Evolutionary conservation across 176 grass and related monocot species (phyloP).

Genomic region (Triticum urartu): DNA sequence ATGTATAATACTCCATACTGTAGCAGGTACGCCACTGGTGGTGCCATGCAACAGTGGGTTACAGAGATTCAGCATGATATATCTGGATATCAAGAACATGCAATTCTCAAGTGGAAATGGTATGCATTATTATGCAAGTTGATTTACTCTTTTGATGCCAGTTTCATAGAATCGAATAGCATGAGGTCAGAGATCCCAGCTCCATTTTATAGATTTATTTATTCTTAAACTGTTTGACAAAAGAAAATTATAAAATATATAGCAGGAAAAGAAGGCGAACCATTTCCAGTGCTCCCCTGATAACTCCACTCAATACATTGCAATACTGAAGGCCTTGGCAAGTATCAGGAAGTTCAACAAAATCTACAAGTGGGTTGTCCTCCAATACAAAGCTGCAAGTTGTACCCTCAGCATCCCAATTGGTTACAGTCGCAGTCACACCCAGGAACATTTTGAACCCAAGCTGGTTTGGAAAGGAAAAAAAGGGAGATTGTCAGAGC

Average conservation of each 20-base stretch:
- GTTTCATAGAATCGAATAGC: not conserved
- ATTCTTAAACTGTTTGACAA: not conserved
- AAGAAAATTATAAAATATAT: not conserved
- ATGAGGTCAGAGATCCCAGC: not conserved
- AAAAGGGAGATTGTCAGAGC: slow-evolving; percentile 10
- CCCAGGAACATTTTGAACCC: slow-evolving; percentile 99
- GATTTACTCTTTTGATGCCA: not conserved
- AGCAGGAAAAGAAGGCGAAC: slow-evolving; percentile 36
- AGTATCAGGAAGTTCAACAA: slow-evolving; percentile 97
- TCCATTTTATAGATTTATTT: not conserved
- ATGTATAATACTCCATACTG: not conserved
- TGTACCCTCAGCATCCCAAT: slow-evolving; percentile 96
- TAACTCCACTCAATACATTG: slow-evolving; percentile 91
- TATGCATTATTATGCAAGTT: not conserved
- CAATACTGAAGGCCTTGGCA: slow-evolving; percentile 95
- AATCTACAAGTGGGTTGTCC: slow-evolving; percentile 97
- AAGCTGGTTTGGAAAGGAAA: slow-evolving; percentile 47
- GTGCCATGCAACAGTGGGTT: not conserved
- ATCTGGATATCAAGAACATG: not conserved
- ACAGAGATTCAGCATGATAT: not conserved
- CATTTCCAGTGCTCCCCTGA: slow-evolving; percentile 96
- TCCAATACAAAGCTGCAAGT: slow-evolving; percentile 94
- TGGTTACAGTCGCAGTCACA: slow-evolving; percentile 83
- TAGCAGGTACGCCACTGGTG: not conserved
- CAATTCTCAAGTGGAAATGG: not conserved